These are phyloP conservation scores for Claviceps fusiformis DNA, from an alignment of 2,329 filamentous ascomycete genomes.

Conservation along the genomic window DNA sequence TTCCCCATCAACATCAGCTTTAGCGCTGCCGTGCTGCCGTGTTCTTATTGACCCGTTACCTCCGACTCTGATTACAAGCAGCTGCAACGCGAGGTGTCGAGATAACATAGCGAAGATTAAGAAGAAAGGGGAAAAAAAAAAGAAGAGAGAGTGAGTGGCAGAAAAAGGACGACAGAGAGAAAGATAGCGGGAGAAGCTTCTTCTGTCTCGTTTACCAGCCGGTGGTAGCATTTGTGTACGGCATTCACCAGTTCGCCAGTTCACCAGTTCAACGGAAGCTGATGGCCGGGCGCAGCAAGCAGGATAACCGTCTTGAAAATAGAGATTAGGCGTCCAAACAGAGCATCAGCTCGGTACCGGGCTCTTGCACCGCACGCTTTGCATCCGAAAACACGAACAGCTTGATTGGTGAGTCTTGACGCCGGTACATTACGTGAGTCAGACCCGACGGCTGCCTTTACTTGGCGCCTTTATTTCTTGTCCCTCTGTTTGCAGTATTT, in stretches of 20 bases:
- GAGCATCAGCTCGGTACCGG: neutral
- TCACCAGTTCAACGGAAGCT: too few relatives aligned
- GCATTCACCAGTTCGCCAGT: too few relatives aligned
- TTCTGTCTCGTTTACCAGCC: too few relatives aligned
- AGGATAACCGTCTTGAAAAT: too few relatives aligned
- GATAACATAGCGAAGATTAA: too few relatives aligned
- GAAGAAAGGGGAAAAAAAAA: neutral
- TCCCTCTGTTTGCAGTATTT: neutral
- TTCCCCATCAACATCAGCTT: neutral
- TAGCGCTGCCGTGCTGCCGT: neutral
- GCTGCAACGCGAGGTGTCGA: too few relatives aligned
- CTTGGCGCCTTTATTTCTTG: neutral
- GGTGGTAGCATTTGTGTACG: too few relatives aligned
- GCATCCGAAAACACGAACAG: neutral
- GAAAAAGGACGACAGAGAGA: too few relatives aligned
- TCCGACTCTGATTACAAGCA: neutral
- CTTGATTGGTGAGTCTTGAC: neutral
- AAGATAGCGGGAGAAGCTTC: too few relatives aligned
- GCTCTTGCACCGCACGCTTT: neutral
- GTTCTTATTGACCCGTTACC: neutral
- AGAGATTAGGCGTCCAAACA: neutral
- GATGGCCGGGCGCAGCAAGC: too few relatives aligned
- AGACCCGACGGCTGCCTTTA: too few relatives aligned
- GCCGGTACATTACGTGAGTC: neutral
- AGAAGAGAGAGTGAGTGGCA: neutral